A percentile compares a stretch with the other conserved stretches of the same genome.
Conservation (phyloP, 2,329 filamentous ascomycete species). For the Fusarium torreyae region DNA sequence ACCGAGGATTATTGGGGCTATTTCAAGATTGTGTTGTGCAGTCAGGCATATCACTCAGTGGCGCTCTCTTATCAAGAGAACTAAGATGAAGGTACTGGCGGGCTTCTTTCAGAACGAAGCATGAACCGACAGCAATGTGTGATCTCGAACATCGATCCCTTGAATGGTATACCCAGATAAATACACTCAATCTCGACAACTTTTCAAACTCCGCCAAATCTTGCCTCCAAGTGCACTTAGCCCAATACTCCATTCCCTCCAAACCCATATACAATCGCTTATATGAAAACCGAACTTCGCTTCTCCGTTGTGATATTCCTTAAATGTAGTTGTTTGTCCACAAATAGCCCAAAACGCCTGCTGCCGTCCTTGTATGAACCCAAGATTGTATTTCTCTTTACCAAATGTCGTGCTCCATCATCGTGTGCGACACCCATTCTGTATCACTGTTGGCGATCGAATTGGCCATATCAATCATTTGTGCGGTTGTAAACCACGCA, state of each 20-base stretch:
- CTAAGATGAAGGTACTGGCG: no score
- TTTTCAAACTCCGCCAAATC: neutral
- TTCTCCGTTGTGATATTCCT: neutral
- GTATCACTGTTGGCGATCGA: slow-evolving; percentile 62
- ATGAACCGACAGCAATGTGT: neutral
- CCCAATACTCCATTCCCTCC: neutral
- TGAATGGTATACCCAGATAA: neutral
- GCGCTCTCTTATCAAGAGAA: no score
- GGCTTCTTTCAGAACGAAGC: no score
- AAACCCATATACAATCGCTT: neutral
- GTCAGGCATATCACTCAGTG: no score
- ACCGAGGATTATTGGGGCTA: no score
- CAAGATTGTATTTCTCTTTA: slow-evolving; percentile 21
- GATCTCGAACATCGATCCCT: neutral
- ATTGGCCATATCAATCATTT: slow-evolving; percentile 64
- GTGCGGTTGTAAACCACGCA: slow-evolving; percentile 60
- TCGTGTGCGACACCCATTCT: slow-evolving; percentile 63
- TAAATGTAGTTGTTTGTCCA: neutral
- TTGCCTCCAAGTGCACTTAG: neutral
- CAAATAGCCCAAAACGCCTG: neutral
- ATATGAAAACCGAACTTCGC: no score
- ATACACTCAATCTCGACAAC: neutral
- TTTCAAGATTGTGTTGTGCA: no score
- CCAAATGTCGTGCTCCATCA: slow-evolving; percentile 62
- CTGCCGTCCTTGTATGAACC: neutral